A percentile compares a stretch with the other conserved stretches of the same genome.
These are phyloP conservation scores for Apophysomyces trapeziformis DNA, from an alignment of 371 early-diverging fungal species.

Conservation along the genomic window DNA sequence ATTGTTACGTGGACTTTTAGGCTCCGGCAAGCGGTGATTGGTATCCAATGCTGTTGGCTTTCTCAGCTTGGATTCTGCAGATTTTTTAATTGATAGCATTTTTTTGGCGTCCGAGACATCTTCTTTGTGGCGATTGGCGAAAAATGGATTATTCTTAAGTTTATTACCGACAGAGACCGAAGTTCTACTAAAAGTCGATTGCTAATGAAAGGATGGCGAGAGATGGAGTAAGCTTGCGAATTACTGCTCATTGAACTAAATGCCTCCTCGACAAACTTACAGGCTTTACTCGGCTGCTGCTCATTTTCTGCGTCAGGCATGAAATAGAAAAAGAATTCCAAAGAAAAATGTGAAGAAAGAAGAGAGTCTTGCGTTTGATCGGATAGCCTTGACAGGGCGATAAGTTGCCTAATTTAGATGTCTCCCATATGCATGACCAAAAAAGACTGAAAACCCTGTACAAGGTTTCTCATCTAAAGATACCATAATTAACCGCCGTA, in stretches of 20 bases:
- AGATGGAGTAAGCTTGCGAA: neutral
- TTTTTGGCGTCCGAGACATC: neutral
- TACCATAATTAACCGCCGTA: neutral
- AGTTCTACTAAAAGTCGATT: neutral
- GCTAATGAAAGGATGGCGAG: conserved; percentile 1
- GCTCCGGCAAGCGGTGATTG: neutral
- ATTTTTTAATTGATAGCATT: neutral
- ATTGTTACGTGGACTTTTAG: neutral
- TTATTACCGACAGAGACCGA: neutral
- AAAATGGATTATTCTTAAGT: neutral
- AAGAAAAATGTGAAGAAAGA: neutral
- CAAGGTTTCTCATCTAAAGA: neutral
- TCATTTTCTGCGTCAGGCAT: conserved; percentile 1
- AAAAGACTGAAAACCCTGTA: neutral
- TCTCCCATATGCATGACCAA: neutral
- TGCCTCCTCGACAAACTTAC: neutral
- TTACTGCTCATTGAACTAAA: neutral
- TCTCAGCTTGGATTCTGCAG: neutral
- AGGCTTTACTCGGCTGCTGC: conserved; percentile 8
- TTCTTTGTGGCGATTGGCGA: neutral
- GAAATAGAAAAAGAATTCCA: neutral
- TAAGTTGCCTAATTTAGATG: neutral
- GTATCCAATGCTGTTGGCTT: neutral
- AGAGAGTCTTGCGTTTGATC: conserved; percentile 2
- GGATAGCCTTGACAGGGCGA: conserved; percentile 5